Percentiles rank a stretch among this genome's conserved stretches.
phyloP scores from a whole-genome alignment of 1,284 basidiomycete genomes.

The Dichomitus squalens region DNA sequence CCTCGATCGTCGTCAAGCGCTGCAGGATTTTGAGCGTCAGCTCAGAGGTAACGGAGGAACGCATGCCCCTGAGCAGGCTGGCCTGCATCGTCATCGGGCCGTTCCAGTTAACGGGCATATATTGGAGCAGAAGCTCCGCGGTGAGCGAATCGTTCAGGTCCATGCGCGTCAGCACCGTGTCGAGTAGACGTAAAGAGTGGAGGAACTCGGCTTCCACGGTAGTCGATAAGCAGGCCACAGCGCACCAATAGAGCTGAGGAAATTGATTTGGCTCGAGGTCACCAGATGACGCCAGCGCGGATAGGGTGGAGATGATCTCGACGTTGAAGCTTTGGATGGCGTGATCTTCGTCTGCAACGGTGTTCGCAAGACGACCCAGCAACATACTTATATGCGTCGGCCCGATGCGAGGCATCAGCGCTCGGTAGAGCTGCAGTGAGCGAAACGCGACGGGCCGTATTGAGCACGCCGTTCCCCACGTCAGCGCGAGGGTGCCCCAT shows the following conservation, averaged over 20 bases:
- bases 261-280: constrained; percentile 64
- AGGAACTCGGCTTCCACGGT: constrained; percentile 83
- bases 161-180: constrained; percentile 70
- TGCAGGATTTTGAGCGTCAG: constrained; percentile 75
- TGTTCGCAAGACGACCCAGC: constrained; percentile 84
- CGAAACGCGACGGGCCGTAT: constrained; percentile 87
- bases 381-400: constrained; percentile 79
- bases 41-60: constrained; percentile 74
- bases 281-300: constrained; percentile 61
- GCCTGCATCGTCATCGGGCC: constrained; percentile 71
- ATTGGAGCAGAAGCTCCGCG: constrained; percentile 64
- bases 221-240: constrained; percentile 81
- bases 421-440: constrained; percentile 89
- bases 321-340: constrained; percentile 84
- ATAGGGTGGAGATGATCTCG: constrained; percentile 83
- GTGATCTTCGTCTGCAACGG: constrained; percentile 75
- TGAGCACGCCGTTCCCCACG: constrained; percentile 88
- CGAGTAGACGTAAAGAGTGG: constrained; percentile 70
- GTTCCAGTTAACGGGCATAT: constrained; percentile 77
- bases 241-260: constrained; percentile 89
- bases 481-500: constrained; percentile 83
- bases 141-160: constrained; percentile 72
- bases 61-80: constrained; percentile 78
- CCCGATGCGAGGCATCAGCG: constrained; percentile 75
- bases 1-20: constrained; percentile 62